These are phyloP conservation scores for Wickerhamomyces pijperi DNA, from an alignment of 805 yeast genomes.

Conservation along the genomic window DNA sequence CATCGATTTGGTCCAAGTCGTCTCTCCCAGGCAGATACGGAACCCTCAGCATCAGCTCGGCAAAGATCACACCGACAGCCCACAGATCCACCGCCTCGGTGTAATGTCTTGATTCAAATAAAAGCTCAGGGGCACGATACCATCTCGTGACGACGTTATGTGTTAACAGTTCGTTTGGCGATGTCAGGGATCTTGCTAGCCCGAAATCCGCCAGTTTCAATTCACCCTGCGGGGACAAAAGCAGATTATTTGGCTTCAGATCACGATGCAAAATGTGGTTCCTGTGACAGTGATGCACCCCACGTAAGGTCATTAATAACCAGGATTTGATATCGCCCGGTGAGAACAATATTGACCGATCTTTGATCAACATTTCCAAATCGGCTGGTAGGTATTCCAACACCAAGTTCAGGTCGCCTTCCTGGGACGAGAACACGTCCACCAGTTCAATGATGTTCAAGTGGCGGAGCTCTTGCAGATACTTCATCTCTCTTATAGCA, in stretches of 20 bases:
- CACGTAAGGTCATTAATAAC: constrained; percentile 89
- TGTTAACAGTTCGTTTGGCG: constrained; percentile 67
- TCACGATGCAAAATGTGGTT: constrained; percentile 87
- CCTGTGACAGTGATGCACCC: constrained; percentile 91
- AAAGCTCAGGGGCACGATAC: constrained; percentile 93
- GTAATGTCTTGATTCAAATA: constrained; percentile 82
- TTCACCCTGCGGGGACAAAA: constrained; percentile 79
- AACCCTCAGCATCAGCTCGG: constrained; percentile 88
- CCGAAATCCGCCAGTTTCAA: constrained; percentile 97
- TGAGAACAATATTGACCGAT: constrained; percentile 60
- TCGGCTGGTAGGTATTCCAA: constrained; percentile 89
- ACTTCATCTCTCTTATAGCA: constrained; percentile 88
- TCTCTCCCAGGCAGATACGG: constrained; percentile 92
- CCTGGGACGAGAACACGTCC: constrained; percentile 64
- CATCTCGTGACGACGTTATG: constrained; percentile 95
- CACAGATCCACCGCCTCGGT: constrained; percentile 86
- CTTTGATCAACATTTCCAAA: constrained; percentile 80
- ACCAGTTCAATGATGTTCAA: constrained; percentile 76
- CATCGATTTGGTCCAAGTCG: constrained; percentile 81
- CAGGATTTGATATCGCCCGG: constrained; percentile 88
- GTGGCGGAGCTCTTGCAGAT: constrained; percentile 71
- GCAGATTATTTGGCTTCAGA: constrained; percentile 82
- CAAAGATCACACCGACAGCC: constrained; percentile 95
- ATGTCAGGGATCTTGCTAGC: constrained; percentile 74
- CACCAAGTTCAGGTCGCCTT: constrained; percentile 66